phyloP scores from a whole-genome alignment of 169 alveolate genomes.

The Perkinsus chesapeaki region DNA sequence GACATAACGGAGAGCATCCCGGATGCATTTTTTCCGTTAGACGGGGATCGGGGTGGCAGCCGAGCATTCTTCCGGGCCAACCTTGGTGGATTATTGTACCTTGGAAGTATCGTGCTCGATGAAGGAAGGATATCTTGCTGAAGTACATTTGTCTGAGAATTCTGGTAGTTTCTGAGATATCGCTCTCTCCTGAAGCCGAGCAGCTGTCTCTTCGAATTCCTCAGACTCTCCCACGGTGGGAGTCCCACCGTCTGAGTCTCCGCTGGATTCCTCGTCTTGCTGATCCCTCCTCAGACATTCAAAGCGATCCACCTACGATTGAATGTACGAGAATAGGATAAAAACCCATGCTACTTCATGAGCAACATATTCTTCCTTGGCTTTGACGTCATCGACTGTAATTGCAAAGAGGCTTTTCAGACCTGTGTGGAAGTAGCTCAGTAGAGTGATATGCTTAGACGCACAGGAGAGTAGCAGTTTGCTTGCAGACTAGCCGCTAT shows the following conservation, averaged over 20 bases:
- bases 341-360: not conserved
- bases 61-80: no score
- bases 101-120: not conserved
- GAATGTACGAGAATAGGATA: not conserved
- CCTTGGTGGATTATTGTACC: not conserved
- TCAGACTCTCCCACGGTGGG: no score
- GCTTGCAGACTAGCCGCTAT: not conserved
- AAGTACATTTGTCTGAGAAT: not conserved
- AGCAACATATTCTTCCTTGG: not conserved
- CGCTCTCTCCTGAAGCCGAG: not conserved
- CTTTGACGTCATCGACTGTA: not conserved
- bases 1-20: not conserved
- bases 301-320: not conserved
- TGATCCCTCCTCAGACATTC: not conserved
- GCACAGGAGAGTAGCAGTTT: not conserved
- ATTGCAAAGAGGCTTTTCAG: not conserved
- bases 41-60: not conserved
- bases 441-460: no score
- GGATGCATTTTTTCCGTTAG: not conserved
- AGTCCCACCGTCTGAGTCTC: not conserved
- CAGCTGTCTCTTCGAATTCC: no score
- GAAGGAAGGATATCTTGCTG: not conserved
- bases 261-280: not conserved
- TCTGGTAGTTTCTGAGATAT: not conserved
- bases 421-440: no score